Conservation (phyloP, 2,329 filamentous ascomycete genomes). For the Aureobasidium uvarum region DNA sequence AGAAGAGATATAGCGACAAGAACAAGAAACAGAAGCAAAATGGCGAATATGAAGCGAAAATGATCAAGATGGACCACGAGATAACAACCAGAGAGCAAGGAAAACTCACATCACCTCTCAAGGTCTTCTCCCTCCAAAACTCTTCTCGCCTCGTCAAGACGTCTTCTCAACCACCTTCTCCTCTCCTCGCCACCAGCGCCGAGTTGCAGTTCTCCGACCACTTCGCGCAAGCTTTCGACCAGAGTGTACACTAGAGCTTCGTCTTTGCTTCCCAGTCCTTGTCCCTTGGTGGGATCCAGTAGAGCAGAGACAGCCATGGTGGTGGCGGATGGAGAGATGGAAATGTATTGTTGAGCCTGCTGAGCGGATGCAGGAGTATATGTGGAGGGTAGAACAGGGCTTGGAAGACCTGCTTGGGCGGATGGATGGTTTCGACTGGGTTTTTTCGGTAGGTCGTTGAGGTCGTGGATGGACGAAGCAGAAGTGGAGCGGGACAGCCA, state of each 20-base stretch:
- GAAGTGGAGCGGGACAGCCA: constrained; percentile 18
- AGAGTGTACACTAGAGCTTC: constrained; percentile 53
- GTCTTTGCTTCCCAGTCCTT: constrained; percentile 53
- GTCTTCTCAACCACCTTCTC: constrained; percentile 63
- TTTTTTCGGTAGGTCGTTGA: background rate
- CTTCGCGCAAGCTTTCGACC: constrained; percentile 55
- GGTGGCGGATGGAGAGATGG: constrained; percentile 37
- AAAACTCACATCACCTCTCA: background rate
- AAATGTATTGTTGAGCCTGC: constrained; percentile 30
- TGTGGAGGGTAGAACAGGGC: background rate
- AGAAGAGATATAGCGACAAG: background rate
- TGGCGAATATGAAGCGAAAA: background rate
- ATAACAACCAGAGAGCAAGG: background rate
- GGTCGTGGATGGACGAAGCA: background rate
- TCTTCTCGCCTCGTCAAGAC: constrained; percentile 71
- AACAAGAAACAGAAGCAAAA: background rate
- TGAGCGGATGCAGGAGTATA: constrained; percentile 17
- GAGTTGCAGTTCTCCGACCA: constrained; percentile 53
- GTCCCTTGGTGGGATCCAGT: constrained; percentile 37
- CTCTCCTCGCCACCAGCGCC: constrained; percentile 53
- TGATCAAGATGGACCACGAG: background rate
- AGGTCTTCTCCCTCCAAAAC: constrained; percentile 60
- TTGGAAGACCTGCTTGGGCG: constrained; percentile 1
- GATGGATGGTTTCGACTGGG: constrained; percentile 2
- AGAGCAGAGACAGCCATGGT: constrained; percentile 43